Conservation (phyloP, 768 basidiomycete genomes). For the Macrolepiota dolichaula region DNA sequence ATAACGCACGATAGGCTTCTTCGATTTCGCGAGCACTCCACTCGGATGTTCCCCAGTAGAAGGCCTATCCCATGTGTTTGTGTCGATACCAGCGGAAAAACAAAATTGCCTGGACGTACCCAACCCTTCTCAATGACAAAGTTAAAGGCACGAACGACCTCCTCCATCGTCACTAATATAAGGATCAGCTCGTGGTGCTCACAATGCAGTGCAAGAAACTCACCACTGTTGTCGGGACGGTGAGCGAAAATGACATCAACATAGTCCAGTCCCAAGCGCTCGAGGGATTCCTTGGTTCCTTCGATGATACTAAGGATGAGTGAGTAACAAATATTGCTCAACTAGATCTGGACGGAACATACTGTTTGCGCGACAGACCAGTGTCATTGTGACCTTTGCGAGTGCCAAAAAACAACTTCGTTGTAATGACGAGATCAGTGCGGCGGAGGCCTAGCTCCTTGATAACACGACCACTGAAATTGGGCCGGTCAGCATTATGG, state of each 20-base stretch:
- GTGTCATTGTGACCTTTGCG: conserved; percentile 51
- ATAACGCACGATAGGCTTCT: conserved; percentile 53
- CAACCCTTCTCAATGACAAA: conserved; percentile 66
- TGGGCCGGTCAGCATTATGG: neutral
- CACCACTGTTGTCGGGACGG: conserved; percentile 53
- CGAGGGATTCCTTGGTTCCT: conserved; percentile 58
- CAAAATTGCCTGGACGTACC: conserved; percentile 31
- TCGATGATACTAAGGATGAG: conserved; percentile 53
- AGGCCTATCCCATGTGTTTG: conserved; percentile 31
- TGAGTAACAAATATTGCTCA: neutral
- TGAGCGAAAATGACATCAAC: conserved; percentile 70
- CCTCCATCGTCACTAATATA: conserved; percentile 56
- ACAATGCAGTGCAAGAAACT: conserved; percentile 9
- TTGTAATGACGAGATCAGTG: conserved; percentile 65
- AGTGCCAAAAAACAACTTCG: conserved; percentile 74
- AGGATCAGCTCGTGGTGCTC: neutral
- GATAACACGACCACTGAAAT: conserved; percentile 56
- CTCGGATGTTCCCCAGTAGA: conserved; percentile 74
- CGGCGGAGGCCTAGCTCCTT: conserved; percentile 67
- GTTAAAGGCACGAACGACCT: conserved; percentile 76
- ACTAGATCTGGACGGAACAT: conserved; percentile 13
- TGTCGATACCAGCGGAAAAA: neutral
- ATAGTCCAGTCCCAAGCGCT: conserved; percentile 67
- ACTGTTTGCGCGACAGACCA: conserved; percentile 57
- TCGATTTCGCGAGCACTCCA: conserved; percentile 72